Conservation (phyloP, 2,329 filamentous ascomycete species). For the Talaromyces sp. region DNA sequence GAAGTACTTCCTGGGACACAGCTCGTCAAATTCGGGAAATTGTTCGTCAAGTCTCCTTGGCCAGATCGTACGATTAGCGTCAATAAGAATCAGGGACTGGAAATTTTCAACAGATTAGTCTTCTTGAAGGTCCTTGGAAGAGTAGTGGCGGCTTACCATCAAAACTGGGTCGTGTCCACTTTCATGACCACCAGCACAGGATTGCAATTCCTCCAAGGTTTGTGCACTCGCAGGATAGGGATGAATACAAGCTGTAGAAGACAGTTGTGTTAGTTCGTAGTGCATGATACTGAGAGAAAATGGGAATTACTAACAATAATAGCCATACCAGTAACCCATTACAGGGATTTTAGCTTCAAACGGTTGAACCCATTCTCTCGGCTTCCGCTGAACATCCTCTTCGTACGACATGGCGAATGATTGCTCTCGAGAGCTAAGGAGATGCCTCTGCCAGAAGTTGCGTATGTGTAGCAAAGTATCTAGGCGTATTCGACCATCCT, state of each 20-base stretch:
- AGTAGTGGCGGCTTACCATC: not conserved
- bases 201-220: slow-evolving; percentile 29
- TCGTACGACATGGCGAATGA: slow-evolving; percentile 24
- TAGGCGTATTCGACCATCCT: slow-evolving; percentile 23
- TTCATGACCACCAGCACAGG: slow-evolving; percentile 28
- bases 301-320: slow-evolving; percentile 26
- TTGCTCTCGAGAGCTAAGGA: slow-evolving; percentile 26
- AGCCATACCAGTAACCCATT: slow-evolving; percentile 29
- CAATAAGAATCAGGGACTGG: not conserved
- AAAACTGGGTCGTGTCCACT: slow-evolving; percentile 12
- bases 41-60: slow-evolving; percentile 22
- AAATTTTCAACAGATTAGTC: not conserved
- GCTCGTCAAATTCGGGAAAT: slow-evolving; percentile 17
- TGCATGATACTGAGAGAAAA: not conserved
- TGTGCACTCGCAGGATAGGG: slow-evolving; percentile 24
- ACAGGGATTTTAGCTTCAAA: slow-evolving; percentile 12
- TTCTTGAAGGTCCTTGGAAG: not conserved
- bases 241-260: slow-evolving; percentile 32
- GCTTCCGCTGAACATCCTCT: slow-evolving; percentile 16
- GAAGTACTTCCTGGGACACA: slow-evolving; percentile 21
- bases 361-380: slow-evolving; percentile 17
- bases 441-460: slow-evolving; percentile 40
- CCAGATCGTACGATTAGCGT: slow-evolving; percentile 23
- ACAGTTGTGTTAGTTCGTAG: not conserved
- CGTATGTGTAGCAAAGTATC: slow-evolving; percentile 34